Evolutionary conservation across 257 asterid genomes (phyloP).

Genomic region (Asclepias syriaca): DNA sequence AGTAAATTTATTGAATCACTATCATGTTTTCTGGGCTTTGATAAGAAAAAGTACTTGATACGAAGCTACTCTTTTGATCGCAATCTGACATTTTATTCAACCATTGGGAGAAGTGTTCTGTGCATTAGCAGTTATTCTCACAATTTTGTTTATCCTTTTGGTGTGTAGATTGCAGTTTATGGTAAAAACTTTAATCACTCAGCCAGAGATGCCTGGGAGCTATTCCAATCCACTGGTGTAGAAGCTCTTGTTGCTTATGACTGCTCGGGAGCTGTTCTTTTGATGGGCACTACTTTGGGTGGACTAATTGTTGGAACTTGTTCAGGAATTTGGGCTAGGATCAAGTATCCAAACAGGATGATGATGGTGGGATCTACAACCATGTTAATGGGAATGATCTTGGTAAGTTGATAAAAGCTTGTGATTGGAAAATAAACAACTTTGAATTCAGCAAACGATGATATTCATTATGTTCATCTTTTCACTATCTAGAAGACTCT

Average conservation of each 20-base stretch:
- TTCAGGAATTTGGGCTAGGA: constrained; percentile 72
- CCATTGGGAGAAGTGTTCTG: too few relatives aligned
- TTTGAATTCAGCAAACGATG: background rate
- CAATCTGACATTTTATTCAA: too few relatives aligned
- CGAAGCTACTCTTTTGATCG: too few relatives aligned
- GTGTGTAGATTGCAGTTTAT: too few relatives aligned
- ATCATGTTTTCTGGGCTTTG: too few relatives aligned
- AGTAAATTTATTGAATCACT: too few relatives aligned
- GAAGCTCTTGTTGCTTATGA: constrained; percentile 95
- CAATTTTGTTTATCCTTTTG: too few relatives aligned
- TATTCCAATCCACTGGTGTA: constrained; percentile 91
- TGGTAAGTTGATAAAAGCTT: constrained; percentile 42
- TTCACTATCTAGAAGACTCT: background rate
- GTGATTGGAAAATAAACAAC: background rate
- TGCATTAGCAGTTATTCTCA: too few relatives aligned
- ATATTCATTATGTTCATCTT: background rate
- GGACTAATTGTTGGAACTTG: constrained; percentile 87
- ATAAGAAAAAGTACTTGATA: too few relatives aligned
- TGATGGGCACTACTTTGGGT: constrained; percentile 84
- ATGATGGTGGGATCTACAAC: constrained; percentile 91
- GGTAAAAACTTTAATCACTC: constrained; percentile 94
- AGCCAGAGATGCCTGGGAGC: constrained; percentile 98
- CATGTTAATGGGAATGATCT: constrained; percentile 95
- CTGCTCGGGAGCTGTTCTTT: constrained; percentile 90
- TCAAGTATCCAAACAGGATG: constrained; percentile 66